Base-by-base conservation (phyloP, 148 eudicot species). In the Chenopodium quinoa region DNA sequence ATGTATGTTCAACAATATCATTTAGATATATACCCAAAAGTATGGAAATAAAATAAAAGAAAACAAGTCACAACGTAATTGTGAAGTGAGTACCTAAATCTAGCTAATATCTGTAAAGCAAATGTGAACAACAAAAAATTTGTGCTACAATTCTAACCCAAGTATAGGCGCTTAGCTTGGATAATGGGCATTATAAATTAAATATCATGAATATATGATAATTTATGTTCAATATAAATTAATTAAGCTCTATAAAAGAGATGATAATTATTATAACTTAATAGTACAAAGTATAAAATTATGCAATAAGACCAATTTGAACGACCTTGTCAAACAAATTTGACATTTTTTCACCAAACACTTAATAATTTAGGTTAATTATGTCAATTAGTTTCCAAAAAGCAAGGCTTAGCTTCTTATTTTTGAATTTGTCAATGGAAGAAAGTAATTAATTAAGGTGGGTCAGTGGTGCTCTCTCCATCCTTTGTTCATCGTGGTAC, bases 281-380 rank as follows among this genome's bases (percentile, higher is more conserved):
- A 5, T 40, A 40, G 44, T 40, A 40, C 44, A 0, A 40, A 40
- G 7, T 10, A 40, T 25, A 6, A 37, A 77, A 77, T 3, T 34
- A 12, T 25, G 31, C 27, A 68, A 46, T 12, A 54, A 67, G 48
- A 76, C 66, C 79, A 60, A 76, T 6, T 22, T 47, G 20, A 40
- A 54, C 6, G 72, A 78, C 74, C 81, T 25, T 31, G 81, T 78
- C 81, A 67, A 78, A 78, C 72, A 78, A 19, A 40, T 46, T 46
- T 40, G 72, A 69, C 27, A 13, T 7, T 25, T 2, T 63, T 9
- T 46, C 3, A 78, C 81, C 81, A 27, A 78, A 78, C 58, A 0
- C 58, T 65, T 40, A 5, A 63, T 40, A 64, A 3, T 64, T 63
- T 37, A 44, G 22, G 8, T 66, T 17, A 66, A 14, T 25, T 9